Base-by-base conservation (phyloP, 345 rosid species). In the Brassica carinata region DNA sequence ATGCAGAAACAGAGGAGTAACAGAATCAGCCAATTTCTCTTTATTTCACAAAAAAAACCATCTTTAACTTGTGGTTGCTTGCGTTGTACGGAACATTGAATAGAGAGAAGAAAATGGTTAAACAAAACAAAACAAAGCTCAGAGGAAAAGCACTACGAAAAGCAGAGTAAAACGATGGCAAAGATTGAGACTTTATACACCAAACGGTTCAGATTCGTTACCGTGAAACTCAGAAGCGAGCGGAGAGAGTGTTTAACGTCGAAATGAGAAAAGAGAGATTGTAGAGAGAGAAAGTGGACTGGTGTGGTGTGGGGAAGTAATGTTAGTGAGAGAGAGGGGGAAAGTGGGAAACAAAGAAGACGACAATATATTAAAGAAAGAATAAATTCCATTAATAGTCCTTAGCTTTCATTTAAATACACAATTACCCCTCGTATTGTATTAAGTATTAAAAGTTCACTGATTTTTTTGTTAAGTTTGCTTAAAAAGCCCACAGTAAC, bases 21-120 rank as follows among this genome's bases (percentile, higher is more conserved):
- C 36, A 17, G 29, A 58, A 66, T 57, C 72, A 63, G 2, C 36
- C 11, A 17, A 9, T 29, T 57, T 9, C 17, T 45, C 5, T 19
- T 26, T 23, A 29, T 27, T 62, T 4, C 17, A 14, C 0, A 26
- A 55, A 8, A 6, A 17, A 64, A 19, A 5, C 15, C 13, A 34
- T 8, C 19, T n/a, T 17, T 8, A 8, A 38, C 48, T 7, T 29
- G 2, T 11, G 8, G 43, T 79, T 72, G 62, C 82, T 73, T 79
- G 78, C 55, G 29, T 19, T 0, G 38, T 79, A 79, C 78, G 82
- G 77, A 58, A 73, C 19, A 67, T 2, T 2, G 4, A 65, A 8
- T n/a, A 43, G 18, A 53, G 3, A 4, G 15, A 15, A 67, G 15
- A 15, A 67, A 30, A 38, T 8, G 58, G 72, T 78, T 67, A 33